phyloP scores from a whole-genome alignment of 306 rosid species.

The Abrus pulchellus region DNA sequence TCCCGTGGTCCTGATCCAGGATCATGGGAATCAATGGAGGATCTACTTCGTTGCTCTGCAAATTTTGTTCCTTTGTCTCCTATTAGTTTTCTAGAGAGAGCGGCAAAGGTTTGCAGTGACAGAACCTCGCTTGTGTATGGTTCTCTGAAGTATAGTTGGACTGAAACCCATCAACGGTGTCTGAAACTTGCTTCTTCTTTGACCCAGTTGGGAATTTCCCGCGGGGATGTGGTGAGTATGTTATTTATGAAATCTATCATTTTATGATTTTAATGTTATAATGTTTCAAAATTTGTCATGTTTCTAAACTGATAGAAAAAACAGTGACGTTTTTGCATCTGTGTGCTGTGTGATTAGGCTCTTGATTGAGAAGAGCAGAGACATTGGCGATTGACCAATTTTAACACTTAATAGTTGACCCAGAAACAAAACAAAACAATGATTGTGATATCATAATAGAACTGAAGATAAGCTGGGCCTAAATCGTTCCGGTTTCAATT shows the following conservation, averaged over 20 bases:
- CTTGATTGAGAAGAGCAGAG: too few species aligned
- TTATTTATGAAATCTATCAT: too few species aligned
- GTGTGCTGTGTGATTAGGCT: too few species aligned
- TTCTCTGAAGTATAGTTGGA: conserved; percentile 65
- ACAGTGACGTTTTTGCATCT: too few species aligned
- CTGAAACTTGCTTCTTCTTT: conserved; percentile 78
- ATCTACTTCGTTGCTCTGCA: conserved; percentile 69
- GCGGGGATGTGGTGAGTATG: conserved; percentile 59
- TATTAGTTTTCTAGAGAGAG: conserved; percentile 76
- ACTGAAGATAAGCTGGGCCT: too few species aligned
- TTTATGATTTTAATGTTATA: too few species aligned
- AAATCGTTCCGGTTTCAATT: too few species aligned
- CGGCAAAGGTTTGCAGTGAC: conserved; percentile 69
- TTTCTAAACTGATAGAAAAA: background rate
- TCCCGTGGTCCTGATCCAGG: conserved; percentile 44
- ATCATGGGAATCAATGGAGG: conserved; percentile 73
- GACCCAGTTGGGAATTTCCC: conserved; percentile 72
- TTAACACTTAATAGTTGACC: too few species aligned
- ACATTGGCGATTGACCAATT: too few species aligned
- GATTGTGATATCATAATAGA: too few species aligned
- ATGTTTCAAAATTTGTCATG: too few species aligned
- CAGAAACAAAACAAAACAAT: too few species aligned
- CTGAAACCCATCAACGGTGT: conserved; percentile 73
- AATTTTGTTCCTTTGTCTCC: conserved; percentile 81
- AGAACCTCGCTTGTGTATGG: conserved; percentile 75